Evolutionary conservation across 805 yeast genomes (phyloP).

Genomic region (Hanseniaspora singularis): DNA sequence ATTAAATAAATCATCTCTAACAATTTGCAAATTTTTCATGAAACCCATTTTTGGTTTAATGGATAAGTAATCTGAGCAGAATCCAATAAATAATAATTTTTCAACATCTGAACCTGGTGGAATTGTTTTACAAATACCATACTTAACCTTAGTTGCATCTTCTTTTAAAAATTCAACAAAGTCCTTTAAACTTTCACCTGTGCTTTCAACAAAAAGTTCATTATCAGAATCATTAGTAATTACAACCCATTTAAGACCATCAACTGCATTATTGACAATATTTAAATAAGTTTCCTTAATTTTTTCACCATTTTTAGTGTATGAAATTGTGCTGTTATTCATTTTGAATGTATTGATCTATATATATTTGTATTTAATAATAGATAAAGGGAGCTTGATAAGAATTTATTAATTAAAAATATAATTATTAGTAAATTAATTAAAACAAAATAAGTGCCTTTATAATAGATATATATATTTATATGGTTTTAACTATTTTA

Average conservation of each 20-base stretch:
- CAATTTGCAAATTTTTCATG: conserved; percentile 66
- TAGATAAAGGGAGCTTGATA: too few species aligned
- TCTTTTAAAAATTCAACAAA: conserved; percentile 55
- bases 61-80: conserved; percentile 97
- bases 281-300: conserved; percentile 65
- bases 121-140: conserved; percentile 74
- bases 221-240: conserved; percentile 56
- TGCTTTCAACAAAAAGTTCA: conserved; percentile 33
- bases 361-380: too few species aligned
- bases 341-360: conserved; percentile 22
- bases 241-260: conserved; percentile 59
- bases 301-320: conserved; percentile 58
- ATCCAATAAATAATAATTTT: conserved; percentile 75
- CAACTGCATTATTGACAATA: conserved; percentile 61
- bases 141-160: conserved; percentile 78
- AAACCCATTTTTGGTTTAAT: conserved; percentile 60
- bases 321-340: conserved; percentile 39
- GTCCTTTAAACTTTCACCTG: conserved; percentile 58
- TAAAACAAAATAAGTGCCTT: too few species aligned
- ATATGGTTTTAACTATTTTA: too few species aligned
- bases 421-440: too few species aligned
- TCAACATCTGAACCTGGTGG: conserved; percentile 87
- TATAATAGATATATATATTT: too few species aligned
- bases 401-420: too few species aligned
- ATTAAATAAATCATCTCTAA: conserved; percentile 46